These are phyloP conservation scores for Xerocomellus amylosporus DNA, from an alignment of 768 basidiomycete genomes.

Conservation along the genomic window DNA sequence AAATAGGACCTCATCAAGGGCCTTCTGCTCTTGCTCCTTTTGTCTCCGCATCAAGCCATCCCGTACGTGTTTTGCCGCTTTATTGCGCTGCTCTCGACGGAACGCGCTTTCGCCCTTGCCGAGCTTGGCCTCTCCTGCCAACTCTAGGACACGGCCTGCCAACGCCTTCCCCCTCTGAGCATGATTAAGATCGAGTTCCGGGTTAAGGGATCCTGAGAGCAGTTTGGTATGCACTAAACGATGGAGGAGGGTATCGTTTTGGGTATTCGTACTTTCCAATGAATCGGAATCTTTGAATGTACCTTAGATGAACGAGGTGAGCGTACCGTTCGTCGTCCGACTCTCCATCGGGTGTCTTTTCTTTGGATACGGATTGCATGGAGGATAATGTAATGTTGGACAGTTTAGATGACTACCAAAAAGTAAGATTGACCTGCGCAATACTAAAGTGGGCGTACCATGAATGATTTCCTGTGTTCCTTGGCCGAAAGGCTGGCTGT, in stretches of 20 bases:
- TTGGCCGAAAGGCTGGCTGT: slow-evolving; percentile 29
- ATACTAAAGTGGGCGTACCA: slow-evolving; percentile 46
- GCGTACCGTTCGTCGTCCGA: slow-evolving; percentile 57
- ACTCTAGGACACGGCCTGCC: slow-evolving; percentile 73
- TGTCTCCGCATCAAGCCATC: slow-evolving; percentile 67
- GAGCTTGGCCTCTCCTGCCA: slow-evolving; percentile 63
- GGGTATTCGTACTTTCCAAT: slow-evolving; percentile 57
- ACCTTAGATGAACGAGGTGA: neutral
- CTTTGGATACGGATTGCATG: slow-evolving; percentile 20
- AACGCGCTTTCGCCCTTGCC: slow-evolving; percentile 71
- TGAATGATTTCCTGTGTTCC: slow-evolving; percentile 63
- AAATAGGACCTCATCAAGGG: slow-evolving; percentile 63
- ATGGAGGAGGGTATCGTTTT: slow-evolving; percentile 78
- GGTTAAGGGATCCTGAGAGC: slow-evolving; percentile 67
- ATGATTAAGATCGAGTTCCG: slow-evolving; percentile 57
- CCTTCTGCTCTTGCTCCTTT: slow-evolving; percentile 48
- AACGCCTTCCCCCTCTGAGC: slow-evolving; percentile 73
- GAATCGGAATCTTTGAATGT: neutral
- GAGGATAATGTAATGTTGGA: slow-evolving; percentile 45
- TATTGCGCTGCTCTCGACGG: slow-evolving; percentile 60
- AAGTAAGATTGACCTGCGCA: neutral
- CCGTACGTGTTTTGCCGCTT: slow-evolving; percentile 68
- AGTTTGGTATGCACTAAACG: slow-evolving; percentile 77
- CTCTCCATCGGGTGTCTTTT: slow-evolving; percentile 33
- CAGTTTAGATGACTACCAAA: slow-evolving; percentile 71